Base-by-base conservation (phyloP, 352 stramenopile genomes). In the Phytophthora hibernalis region DNA sequence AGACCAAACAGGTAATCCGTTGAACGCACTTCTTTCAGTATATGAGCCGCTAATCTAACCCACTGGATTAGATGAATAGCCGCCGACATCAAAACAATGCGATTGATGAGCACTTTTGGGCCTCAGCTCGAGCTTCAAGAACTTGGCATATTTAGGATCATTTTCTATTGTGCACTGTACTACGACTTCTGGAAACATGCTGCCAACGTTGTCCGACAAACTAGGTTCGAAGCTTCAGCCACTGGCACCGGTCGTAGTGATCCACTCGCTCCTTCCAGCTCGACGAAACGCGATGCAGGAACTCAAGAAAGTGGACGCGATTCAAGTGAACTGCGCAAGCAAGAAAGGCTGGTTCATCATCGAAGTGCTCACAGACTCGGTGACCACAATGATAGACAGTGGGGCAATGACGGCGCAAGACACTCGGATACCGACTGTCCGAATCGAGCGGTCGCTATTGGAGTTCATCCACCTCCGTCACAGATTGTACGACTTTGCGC, bases 401-500 rank as follows among this genome's bases (percentile, higher is more conserved):
- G 55, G 60, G 21, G 56, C 40, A 3, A 15, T 31, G 3, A 26
- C 24, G 2, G n/a, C 22, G 1, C 50, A 53, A 28, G 48, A 61
- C 0, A 33, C 22, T 47, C 28, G 48, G 10, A 56, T 40, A 54
- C 45, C 67, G 13, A 51, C 61, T 6, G n/a, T 58, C 42, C 61
- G 55, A 33, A 58, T 68, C 31, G 57, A 65, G 33, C 64, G 66
- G 42, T 53, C 18, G 2, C 56, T 70, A 18, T 28, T 48, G 26
- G 53, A 65, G 20, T 80, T 77, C 35, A 33, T 57, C 1, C 28
- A 48, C 4, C 43, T 80, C 24, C 63, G 59, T 24, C 58, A 74
- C n/a, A 22, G 18, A 64, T 44, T 80, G 51, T 70, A 72, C 48
- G 10, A 69, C 15, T 43, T 58, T 18, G 53, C 48, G 5, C 55